phyloP scores from a whole-genome alignment of 2,329 filamentous ascomycete species.

The Annulohypoxylon truncatum region DNA sequence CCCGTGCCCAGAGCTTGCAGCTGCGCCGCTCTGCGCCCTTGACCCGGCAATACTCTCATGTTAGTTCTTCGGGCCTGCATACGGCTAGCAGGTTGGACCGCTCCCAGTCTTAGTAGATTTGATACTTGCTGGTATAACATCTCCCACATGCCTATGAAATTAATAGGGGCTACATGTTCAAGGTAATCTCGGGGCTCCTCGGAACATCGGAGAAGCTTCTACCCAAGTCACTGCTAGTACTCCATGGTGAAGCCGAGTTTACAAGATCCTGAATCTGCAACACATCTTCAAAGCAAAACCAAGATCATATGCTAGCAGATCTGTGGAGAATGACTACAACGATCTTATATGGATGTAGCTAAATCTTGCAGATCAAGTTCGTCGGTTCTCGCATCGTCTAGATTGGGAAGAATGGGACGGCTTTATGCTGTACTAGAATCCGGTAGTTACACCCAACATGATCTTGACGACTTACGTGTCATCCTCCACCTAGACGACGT shows the following conservation, averaged over 20 bases:
- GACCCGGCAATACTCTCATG: not conserved
- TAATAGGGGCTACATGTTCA: not conserved
- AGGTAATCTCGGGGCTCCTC: slow-evolving; percentile 3
- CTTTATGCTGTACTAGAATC: not conserved
- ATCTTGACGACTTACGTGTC: not conserved
- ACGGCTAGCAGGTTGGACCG: not conserved
- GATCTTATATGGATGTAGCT: slow-evolving; percentile 2
- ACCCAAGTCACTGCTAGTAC: not conserved
- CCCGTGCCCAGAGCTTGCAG: not conserved
- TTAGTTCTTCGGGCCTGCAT: not conserved
- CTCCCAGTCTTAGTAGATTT: slow-evolving; percentile 3
- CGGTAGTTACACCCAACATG: not conserved
- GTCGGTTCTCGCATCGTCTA: not conserved
- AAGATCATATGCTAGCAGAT: not conserved
- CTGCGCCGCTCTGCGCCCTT: not conserved
- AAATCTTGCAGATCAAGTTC: not conserved
- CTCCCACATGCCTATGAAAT: not conserved
- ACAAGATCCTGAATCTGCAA: not conserved
- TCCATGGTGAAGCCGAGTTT: not conserved
- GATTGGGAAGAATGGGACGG: not conserved
- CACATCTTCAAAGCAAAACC: slow-evolving; percentile 1
- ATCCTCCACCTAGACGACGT: not conserved
- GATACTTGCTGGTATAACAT: not conserved
- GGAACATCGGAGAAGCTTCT: not conserved
- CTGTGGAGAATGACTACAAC: not conserved